phyloP scores from a whole-genome alignment of 139 green algal species.

The Chlorella sp. region DNA sequence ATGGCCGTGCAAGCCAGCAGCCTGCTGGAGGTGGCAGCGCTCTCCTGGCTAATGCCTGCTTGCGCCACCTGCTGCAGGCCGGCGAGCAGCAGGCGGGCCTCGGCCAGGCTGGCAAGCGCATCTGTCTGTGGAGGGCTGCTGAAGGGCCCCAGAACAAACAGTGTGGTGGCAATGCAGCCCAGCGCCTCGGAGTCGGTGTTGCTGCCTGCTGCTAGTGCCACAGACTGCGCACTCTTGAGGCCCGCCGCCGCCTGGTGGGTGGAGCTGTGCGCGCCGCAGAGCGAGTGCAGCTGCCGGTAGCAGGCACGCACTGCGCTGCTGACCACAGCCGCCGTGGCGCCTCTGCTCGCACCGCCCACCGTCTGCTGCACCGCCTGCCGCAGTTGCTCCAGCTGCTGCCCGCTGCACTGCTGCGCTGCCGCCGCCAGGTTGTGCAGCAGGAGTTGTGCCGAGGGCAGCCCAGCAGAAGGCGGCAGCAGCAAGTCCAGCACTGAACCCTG shows the following conservation, averaged over 20 bases:
- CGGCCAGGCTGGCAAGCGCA: background rate
- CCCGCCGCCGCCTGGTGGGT: background rate
- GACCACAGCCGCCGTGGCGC: background rate
- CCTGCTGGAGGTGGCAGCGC: no score
- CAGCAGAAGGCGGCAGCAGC: background rate
- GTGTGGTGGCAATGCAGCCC: background rate
- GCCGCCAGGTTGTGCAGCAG: background rate
- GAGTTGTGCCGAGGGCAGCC: background rate
- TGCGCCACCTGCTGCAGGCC: background rate
- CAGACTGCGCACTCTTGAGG: background rate
- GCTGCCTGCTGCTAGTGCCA: background rate
- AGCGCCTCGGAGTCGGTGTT: background rate
- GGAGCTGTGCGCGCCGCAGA: background rate
- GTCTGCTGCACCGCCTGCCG: background rate
- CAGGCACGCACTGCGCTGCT: background rate
- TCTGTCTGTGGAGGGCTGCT: background rate
- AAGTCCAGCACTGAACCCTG: slow-evolving; percentile 2
- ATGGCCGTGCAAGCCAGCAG: background rate
- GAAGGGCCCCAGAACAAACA: slow-evolving; percentile 19
- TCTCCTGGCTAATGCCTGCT: background rate
- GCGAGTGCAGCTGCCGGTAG: background rate
- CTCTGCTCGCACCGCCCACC: background rate
- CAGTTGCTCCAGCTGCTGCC: slow-evolving; percentile 7
- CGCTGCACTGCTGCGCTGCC: background rate
- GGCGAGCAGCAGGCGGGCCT: slow-evolving; percentile 15